Evolutionary conservation across 78 protist species (phyloP), one percentile per base, ranked within the genome.

Genomic region (Pelomyxa schiedti): DNA sequence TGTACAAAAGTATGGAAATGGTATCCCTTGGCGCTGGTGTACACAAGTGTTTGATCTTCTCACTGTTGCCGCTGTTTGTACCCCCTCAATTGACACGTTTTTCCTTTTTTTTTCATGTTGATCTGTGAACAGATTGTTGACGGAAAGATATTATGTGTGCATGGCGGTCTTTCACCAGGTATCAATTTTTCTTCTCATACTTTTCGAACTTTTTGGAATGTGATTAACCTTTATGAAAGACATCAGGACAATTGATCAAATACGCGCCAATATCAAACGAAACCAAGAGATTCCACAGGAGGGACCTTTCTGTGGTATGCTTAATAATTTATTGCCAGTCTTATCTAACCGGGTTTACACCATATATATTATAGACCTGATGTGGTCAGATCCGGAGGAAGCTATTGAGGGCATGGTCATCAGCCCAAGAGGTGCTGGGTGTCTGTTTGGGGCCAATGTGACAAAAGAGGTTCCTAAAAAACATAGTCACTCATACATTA

Each of bases 311-410:
- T 94, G 95, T 77, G 77, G 79, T 69, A 47, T 0, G 26, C n/a
- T n/a, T n/a, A n/a, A n/a, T n/a, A n/a, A n/a, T n/a, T n/a, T n/a
- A n/a, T n/a, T n/a, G n/a, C n/a, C n/a, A n/a, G n/a, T n/a, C n/a
- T n/a, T n/a, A n/a, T n/a, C n/a, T n/a, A n/a, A n/a, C n/a, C n/a
- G n/a, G n/a, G n/a, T n/a, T n/a, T n/a, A n/a, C n/a, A n/a, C n/a
- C n/a, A n/a, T n/a, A n/a, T n/a, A n/a, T n/a, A n/a, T 52, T 26
- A 73, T 53, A 39, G 99, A 96, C 86, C 87, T 97, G 70, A 86
- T 95, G 89, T 97, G 99, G 99, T 88, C 96, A 1, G 99, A 97
- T 70, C 99, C 99, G 40, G 98, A 95, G 65, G 94, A 92, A 40
- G n/a, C n/a, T n/a, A 86, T 94, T 30, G 90, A 87, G 66, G 79